A percentile compares a stretch with the other conserved stretches of the same genome.
These are phyloP conservation scores for Monoraphidium neglectum DNA, from an alignment of 139 green algal genomes.

Conservation along the genomic window DNA sequence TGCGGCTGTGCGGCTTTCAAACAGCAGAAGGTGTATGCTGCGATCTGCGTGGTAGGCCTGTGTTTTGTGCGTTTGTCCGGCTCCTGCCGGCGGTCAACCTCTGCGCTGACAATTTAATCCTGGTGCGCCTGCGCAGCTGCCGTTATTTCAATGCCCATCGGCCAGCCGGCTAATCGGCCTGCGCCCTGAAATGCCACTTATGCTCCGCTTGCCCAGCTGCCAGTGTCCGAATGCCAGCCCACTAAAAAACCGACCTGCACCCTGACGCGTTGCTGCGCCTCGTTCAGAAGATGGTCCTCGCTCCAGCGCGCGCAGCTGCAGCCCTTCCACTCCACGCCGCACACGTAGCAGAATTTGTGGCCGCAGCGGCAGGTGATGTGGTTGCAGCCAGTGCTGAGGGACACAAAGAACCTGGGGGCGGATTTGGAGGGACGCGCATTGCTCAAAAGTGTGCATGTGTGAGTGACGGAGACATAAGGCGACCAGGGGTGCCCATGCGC, in stretches of 20 bases:
- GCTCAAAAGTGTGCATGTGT: neutral
- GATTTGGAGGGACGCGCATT: neutral
- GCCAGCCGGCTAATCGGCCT: neutral
- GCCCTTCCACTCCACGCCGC: neutral
- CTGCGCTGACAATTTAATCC: neutral
- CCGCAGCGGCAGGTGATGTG: conserved; percentile 13
- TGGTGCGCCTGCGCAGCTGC: neutral
- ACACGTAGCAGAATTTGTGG: conserved; percentile 1
- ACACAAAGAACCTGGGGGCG: conserved; percentile 8
- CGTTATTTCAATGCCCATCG: neutral
- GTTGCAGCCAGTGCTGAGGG: neutral
- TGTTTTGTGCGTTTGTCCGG: too few species aligned
- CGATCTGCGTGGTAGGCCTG: too few species aligned
- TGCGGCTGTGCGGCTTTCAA: too few species aligned
- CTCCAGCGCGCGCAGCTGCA: conserved; percentile 2
- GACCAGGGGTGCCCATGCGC: too few species aligned
- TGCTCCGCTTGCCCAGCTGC: neutral
- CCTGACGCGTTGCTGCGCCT: neutral
- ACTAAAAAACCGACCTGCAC: neutral
- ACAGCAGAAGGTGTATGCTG: too few species aligned
- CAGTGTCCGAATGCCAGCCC: too few species aligned
- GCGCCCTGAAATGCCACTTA: neutral
- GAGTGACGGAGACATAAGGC: too few species aligned
- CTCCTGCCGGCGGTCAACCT: too few species aligned
- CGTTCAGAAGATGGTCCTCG: neutral